Evolutionary conservation across 2,329 filamentous ascomycete species (phyloP).

Genomic region (Hirsutella thompsonii): DNA sequence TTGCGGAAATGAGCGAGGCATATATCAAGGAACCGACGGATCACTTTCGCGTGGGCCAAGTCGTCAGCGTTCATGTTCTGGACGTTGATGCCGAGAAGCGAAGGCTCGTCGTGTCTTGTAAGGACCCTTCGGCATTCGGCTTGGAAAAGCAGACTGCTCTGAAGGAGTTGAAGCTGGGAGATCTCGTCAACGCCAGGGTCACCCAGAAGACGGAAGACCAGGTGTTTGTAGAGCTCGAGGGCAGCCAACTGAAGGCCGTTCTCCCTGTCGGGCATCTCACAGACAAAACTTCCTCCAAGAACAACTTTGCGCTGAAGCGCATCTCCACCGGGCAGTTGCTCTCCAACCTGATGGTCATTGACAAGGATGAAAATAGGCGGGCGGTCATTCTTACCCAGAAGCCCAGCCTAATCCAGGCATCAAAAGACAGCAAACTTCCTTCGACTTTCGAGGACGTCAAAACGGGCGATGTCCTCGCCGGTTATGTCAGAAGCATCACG

Average conservation of each 20-base stretch:
- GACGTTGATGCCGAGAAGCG: conserved; percentile 59
- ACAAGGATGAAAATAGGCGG: conserved; percentile 67
- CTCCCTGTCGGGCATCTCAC: conserved; percentile 68
- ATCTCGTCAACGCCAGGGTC: conserved; percentile 65
- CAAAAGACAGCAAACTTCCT: conserved; percentile 60
- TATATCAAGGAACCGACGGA: conserved; percentile 81
- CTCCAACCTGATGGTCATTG: conserved; percentile 70
- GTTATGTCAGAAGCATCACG: conserved; percentile 79
- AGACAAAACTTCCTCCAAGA: conserved; percentile 73
- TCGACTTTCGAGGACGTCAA: conserved; percentile 57
- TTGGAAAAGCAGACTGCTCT: conserved; percentile 64
- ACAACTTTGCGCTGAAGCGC: conserved; percentile 62
- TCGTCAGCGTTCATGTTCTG: conserved; percentile 80
- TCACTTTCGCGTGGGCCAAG: conserved; percentile 84
- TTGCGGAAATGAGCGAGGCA: conserved; percentile 96
- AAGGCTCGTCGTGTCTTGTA: conserved; percentile 82
- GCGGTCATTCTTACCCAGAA: conserved; percentile 72
- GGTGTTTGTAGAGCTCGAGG: conserved; percentile 62
- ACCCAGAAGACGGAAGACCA: conserved; percentile 71
- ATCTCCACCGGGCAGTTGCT: conserved; percentile 76
- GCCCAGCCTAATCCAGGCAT: conserved; percentile 64
- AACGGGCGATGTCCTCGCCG: conserved; percentile 54
- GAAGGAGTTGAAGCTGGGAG: conserved; percentile 58
- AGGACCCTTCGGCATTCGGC: conserved; percentile 69
- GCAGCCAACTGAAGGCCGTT: conserved; percentile 62